Conservation (phyloP, 352 stramenopile species). For the Globisporangium acanthophoron region DNA sequence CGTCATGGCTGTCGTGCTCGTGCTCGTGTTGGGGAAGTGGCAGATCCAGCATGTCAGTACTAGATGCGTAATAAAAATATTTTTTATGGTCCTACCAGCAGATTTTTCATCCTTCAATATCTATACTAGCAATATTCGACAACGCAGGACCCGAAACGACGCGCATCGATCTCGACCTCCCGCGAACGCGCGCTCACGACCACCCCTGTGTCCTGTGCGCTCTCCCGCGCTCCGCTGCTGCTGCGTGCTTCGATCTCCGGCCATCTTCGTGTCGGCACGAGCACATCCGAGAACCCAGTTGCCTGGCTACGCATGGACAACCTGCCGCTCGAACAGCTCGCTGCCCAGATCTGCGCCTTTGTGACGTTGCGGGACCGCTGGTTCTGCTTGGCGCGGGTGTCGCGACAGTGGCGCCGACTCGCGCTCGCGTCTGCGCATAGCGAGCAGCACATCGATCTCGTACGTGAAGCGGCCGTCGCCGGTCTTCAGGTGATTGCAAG, state of each 20-base stretch:
- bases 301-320: slow-evolving; percentile 15
- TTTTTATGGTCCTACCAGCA: too few species aligned
- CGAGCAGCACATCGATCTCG: slow-evolving; percentile 47
- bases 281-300: neutral
- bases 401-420: slow-evolving; percentile 47
- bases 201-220: too few species aligned
- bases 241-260: too few species aligned
- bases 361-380: slow-evolving; percentile 56
- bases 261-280: too few species aligned
- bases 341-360: slow-evolving; percentile 43
- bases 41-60: too few species aligned
- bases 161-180: too few species aligned
- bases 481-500: too few species aligned
- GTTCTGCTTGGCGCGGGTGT: slow-evolving; percentile 43
- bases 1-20: neutral
- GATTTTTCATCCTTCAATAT: neutral
- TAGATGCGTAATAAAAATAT: too few species aligned
- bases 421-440: slow-evolving; percentile 50
- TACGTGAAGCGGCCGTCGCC: slow-evolving; percentile 13
- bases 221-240: too few species aligned
- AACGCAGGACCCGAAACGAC: neutral
- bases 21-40: neutral
- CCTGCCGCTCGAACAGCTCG: slow-evolving; percentile 38
- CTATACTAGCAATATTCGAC: neutral
- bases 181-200: too few species aligned